Conservation (phyloP, 2,329 filamentous ascomycete genomes). For the Alternaria alternata region DNA sequence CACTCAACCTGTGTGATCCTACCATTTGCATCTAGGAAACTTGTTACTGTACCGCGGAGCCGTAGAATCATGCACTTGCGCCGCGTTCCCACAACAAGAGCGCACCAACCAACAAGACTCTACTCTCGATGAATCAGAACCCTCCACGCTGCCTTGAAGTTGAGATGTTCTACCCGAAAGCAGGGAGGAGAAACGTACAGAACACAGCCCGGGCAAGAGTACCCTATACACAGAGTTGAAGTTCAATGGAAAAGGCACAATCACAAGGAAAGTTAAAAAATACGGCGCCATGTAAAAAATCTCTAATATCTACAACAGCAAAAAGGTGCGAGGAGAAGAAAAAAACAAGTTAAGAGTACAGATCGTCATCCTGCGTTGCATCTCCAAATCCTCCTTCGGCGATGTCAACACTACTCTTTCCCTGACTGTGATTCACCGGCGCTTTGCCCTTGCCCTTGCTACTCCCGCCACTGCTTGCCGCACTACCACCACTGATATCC, state of each 20-base stretch:
- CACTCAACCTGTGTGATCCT: neutral
- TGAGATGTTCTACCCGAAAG: too few relatives aligned
- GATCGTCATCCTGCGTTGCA: conserved; percentile 51
- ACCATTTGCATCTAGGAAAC: neutral
- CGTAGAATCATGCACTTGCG: neutral
- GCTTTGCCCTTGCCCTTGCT: conserved; percentile 48
- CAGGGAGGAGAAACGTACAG: too few relatives aligned
- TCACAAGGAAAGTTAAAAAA: too few relatives aligned
- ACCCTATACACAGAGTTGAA: too few relatives aligned
- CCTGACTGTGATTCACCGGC: conserved; percentile 41
- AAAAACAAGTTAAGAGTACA: conserved; percentile 47
- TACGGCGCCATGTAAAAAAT: too few relatives aligned
- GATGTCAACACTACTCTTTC: conserved; percentile 46
- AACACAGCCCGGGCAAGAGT: too few relatives aligned
- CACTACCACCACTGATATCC: conserved; percentile 6
- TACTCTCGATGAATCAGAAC: too few relatives aligned
- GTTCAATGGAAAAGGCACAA: too few relatives aligned
- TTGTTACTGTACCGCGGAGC: neutral
- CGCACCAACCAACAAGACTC: too few relatives aligned
- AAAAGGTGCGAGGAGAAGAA: neutral
- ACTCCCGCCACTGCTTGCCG: conserved; percentile 40
- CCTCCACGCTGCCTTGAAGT: too few relatives aligned
- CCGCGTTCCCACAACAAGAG: too few relatives aligned
- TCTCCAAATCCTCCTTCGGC: conserved; percentile 51
- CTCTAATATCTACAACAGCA: too few relatives aligned